phyloP scores from a whole-genome alignment of 106 monocot species.

The Chionographis japonica region DNA sequence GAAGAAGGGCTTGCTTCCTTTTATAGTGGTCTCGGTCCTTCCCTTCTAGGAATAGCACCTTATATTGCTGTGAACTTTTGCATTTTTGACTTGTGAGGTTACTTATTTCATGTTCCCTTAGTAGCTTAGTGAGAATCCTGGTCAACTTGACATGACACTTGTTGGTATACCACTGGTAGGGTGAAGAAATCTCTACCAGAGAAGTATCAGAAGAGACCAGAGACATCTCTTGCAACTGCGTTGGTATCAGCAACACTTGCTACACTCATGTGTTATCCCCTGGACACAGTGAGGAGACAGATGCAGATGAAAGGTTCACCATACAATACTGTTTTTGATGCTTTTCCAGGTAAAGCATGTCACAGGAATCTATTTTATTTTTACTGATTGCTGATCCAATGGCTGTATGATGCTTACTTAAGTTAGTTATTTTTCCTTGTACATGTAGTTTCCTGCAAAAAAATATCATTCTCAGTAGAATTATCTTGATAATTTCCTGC shows the following conservation, averaged over 20 bases:
- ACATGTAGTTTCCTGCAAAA: not conserved
- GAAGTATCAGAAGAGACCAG: constrained; percentile 80
- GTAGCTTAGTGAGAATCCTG: not conserved
- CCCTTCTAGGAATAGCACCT: constrained; percentile 89
- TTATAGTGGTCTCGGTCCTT: constrained; percentile 92
- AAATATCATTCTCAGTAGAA: too few species aligned
- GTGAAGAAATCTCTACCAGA: constrained; percentile 95
- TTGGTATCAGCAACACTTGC: constrained; percentile 86
- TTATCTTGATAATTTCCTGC: too few species aligned
- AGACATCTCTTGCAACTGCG: constrained; percentile 80
- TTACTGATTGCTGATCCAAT: not conserved
- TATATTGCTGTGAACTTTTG: constrained; percentile 98
- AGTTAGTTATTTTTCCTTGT: not conserved
- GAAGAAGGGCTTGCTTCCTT: constrained; percentile 93
- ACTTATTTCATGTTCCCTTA: constrained; percentile 2
- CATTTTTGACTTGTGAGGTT: constrained; percentile 91
- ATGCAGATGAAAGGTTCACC: constrained; percentile 99
- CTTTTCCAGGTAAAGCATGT: constrained; percentile 61
- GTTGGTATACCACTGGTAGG: constrained; percentile 28
- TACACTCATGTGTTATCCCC: constrained; percentile 89
- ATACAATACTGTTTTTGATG: constrained; percentile 73
- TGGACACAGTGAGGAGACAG: constrained; percentile 95
- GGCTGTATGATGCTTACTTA: not conserved
- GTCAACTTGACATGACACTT: constrained; percentile 2
- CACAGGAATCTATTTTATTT: not conserved